Evolutionary conservation across 306 rosid genomes (phyloP).

Genomic region (Corylus americana): DNA sequence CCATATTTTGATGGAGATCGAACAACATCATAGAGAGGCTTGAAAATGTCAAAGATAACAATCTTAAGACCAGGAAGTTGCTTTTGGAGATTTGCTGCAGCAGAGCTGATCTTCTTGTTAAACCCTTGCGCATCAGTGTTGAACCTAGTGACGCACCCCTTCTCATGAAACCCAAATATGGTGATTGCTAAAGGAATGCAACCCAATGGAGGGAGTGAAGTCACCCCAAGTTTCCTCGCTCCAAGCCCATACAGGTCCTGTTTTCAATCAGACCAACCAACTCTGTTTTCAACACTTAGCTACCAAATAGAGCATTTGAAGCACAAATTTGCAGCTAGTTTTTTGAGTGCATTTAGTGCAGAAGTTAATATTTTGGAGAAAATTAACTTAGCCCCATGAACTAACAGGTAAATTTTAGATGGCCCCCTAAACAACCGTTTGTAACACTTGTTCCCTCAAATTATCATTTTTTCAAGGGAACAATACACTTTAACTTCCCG

Average conservation of each 20-base stretch:
- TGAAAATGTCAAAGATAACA: conserved; percentile 79
- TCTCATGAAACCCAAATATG: conserved; percentile 57
- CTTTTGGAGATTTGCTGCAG: conserved; percentile 68
- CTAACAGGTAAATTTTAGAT: too few relatives aligned
- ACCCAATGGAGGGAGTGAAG: conserved; percentile 93
- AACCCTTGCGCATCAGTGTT: conserved; percentile 75
- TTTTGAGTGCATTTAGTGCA: neutral
- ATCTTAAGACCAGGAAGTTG: conserved; percentile 71
- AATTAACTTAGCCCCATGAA: too few relatives aligned
- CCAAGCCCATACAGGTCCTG: conserved; percentile 76
- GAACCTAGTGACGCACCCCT: conserved; percentile 68
- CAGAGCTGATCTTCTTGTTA: conserved; percentile 65
- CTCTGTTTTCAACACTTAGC: neutral
- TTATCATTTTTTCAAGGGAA: too few relatives aligned
- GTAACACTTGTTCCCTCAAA: too few relatives aligned
- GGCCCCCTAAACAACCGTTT: too few relatives aligned
- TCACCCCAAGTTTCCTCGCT: conserved; percentile 89
- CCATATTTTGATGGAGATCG: conserved; percentile 76
- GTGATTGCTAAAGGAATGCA: conserved; percentile 81
- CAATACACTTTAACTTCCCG: too few relatives aligned
- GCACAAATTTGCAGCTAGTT: neutral
- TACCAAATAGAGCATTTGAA: neutral
- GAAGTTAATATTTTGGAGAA: neutral
- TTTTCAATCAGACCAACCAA: conserved; percentile 23
- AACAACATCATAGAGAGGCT: conserved; percentile 68